Evolutionary conservation across 2,329 filamentous ascomycete species (phyloP), one percentile per base, ranked within the genome.

Genomic region (Huntiella decipiens): DNA sequence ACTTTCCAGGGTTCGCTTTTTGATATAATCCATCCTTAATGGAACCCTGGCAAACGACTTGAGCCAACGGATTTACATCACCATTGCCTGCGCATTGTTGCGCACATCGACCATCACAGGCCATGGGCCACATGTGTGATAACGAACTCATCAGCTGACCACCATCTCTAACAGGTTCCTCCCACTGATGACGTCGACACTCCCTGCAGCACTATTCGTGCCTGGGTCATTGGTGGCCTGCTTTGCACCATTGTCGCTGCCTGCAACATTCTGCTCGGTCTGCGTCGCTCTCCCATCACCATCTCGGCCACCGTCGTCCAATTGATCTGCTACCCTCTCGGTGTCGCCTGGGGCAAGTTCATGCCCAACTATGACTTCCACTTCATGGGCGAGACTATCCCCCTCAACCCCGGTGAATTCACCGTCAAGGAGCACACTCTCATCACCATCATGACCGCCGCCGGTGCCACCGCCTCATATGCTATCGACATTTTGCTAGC

Each of bases 221-320:
- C 72, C 35, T 78, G 74, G 74, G 52, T 56, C 4, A 70, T 78
- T 47, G 74, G 74, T 32, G 52, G 72, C 45, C 2, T 77, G 36
- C 63, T 76, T 47, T 71, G 72, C 50, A 77, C 73, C 1, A 57
- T 74, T 43, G 70, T 73, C 22, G 71, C 72, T 0, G 68, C 63
- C 1, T 60, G 73, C 54, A 76, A 77, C 56, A 66, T 71, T 55
- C 57, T 74, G 7, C 71, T 75, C 34, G 58, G 57, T 11, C 52
- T 66, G 33, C 67, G 68, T 38, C 64, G 66, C 36, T 65, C 71
- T 1, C 66, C 67, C 46, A 67, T 74, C 47, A 51, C 59, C 11
- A 70, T 74, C 44, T 66, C 66, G 0, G 66, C 69, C 1, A 70
- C 70, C 46, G 70, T 73, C 12, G 68, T 70, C 16, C 69, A 77